Conservation (phyloP, 345 rosid species). For the Excoecaria agallocha region DNA sequence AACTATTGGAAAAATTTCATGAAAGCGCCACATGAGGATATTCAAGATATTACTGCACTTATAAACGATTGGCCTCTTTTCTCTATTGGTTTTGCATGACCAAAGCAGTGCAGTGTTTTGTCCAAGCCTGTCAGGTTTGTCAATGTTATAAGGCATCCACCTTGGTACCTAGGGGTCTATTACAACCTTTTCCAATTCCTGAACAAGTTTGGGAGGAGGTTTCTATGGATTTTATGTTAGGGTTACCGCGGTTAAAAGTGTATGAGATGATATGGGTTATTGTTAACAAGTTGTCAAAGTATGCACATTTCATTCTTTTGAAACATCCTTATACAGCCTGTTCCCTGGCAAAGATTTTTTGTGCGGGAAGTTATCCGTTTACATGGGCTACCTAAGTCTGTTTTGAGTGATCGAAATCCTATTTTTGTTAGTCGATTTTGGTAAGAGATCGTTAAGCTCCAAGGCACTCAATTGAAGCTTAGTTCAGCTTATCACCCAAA, state of each 20-base stretch:
- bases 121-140: neutral
- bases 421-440: too few relatives aligned
- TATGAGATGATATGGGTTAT: neutral
- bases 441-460: neutral
- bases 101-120: neutral
- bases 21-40: neutral
- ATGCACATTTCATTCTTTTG: neutral
- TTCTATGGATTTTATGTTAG: neutral
- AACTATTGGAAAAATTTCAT: neutral
- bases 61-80: neutral
- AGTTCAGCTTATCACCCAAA: neutral
- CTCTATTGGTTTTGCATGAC: neutral
- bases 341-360: accelerated
- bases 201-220: neutral
- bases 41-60: neutral
- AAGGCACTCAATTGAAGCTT: neutral
- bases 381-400: too few relatives aligned
- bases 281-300: neutral
- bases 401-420: too few relatives aligned
- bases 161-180: neutral
- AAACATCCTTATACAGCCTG: neutral
- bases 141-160: neutral
- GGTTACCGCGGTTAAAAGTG: neutral
- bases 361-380: neutral
- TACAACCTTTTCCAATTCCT: neutral